phyloP scores from a whole-genome alignment of 177 flowering plant species.

The Vitis hybrid region DNA sequence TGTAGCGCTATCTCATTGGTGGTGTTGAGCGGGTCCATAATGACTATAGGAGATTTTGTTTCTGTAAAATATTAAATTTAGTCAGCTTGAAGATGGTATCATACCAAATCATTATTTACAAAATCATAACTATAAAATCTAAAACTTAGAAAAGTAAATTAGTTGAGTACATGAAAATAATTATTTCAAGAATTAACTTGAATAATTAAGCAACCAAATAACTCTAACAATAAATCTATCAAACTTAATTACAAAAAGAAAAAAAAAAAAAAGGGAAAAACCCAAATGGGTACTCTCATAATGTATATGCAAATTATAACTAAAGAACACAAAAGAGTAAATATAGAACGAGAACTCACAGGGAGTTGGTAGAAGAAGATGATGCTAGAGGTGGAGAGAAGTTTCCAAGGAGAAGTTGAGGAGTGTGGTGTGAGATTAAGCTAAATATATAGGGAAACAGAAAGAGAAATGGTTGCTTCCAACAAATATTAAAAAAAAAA shows the following conservation, averaged over 20 bases:
- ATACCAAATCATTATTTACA: no score
- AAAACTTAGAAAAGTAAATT: no score
- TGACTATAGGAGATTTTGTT: constrained; percentile 17
- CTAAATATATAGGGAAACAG: constrained; percentile 17
- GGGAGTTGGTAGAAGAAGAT: neutral
- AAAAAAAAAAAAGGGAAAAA: neutral
- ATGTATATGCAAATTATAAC: no score
- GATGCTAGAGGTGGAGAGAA: neutral
- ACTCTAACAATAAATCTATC: no score
- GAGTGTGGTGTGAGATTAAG: constrained; percentile 3
- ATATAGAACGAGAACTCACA: neutral
- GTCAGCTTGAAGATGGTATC: no score
- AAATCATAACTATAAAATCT: neutral
- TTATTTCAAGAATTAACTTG: neutral
- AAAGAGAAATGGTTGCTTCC: neutral
- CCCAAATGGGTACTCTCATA: no score
- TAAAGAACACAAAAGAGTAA: no score
- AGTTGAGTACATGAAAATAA: no score
- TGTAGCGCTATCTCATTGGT: constrained; percentile 13
- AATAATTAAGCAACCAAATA: neutral
- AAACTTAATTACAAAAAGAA: no score
- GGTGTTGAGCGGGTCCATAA: constrained; percentile 13
- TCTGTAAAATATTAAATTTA: constrained; percentile 15
- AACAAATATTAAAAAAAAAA: no score
- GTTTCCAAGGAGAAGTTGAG: neutral